Percentiles rank a stretch among this genome's conserved stretches.
These are phyloP conservation scores for Agrocybe pediades DNA, from an alignment of 768 basidiomycete species.

Conservation along the genomic window DNA sequence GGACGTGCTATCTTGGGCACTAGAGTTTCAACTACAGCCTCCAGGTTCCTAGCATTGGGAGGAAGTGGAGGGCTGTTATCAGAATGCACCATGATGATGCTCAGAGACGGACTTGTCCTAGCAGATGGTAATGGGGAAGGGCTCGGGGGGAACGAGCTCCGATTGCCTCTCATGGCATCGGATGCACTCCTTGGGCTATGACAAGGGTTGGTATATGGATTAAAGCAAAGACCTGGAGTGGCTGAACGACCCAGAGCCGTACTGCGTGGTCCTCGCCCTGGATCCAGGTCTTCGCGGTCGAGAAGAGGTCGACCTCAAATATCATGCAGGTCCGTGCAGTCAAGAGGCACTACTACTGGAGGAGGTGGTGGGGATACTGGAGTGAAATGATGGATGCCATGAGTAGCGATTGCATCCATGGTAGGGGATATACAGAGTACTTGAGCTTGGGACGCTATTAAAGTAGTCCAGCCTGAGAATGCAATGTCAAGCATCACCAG, in stretches of 20 bases:
- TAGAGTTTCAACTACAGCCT: background rate
- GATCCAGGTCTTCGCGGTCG: background rate
- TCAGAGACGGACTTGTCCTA: background rate
- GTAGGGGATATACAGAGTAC: too few species aligned
- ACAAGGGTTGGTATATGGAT: background rate
- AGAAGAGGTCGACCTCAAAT: background rate
- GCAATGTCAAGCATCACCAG: too few species aligned
- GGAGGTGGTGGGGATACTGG: background rate
- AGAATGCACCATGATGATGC: background rate
- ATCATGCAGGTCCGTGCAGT: background rate
- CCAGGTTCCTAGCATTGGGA: too few species aligned
- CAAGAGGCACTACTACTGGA: background rate
- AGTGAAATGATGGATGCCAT: too few species aligned
- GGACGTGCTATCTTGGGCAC: background rate
- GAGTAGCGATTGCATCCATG: too few species aligned
- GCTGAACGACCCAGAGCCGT: background rate
- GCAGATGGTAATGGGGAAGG: background rate
- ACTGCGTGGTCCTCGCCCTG: background rate
- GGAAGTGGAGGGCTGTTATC: too few species aligned
- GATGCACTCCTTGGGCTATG: too few species aligned
- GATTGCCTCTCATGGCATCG: too few species aligned
- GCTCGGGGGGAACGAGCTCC: background rate
- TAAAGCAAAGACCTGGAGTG: background rate
- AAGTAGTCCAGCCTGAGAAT: too few species aligned
- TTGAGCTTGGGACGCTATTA: too few species aligned